Conservation (phyloP, 768 basidiomycete species). For the Phylloporus rhodoxanthus region DNA sequence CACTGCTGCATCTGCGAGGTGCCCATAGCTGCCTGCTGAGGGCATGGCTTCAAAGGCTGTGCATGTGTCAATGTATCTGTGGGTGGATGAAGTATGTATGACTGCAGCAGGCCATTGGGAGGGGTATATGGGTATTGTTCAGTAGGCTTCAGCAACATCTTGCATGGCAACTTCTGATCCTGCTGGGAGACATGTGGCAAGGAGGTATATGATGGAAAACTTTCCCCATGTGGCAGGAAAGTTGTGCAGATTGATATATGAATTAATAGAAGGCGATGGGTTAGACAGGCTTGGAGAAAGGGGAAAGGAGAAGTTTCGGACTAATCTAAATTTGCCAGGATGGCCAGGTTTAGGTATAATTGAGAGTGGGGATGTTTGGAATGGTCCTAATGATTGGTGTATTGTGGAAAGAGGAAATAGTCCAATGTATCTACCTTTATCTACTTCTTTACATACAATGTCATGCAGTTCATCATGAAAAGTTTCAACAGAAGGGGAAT, state of each 20-base stretch:
- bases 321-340: background rate
- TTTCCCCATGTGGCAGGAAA: background rate
- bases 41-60: background rate
- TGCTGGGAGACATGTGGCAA: background rate
- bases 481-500: background rate
- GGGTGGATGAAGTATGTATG: background rate
- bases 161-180: background rate
- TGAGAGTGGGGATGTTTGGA: background rate
- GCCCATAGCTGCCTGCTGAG: background rate
- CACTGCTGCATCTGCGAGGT: background rate
- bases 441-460: background rate
- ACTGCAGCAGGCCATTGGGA: background rate
- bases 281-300: fast-evolving
- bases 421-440: background rate
- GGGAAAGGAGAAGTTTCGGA: background rate
- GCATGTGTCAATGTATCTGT: background rate
- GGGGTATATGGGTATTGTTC: background rate
- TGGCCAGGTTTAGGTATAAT: background rate
- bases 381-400: background rate
- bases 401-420: background rate
- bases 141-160: background rate
- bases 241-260: fast-evolving
- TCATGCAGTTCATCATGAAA: background rate
- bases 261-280: background rate
- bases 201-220: background rate